Evolutionary conservation across 768 basidiomycete species (phyloP), one percentile per base, ranked within the genome.

Genomic region (Strobilomyces echinocephalus): DNA sequence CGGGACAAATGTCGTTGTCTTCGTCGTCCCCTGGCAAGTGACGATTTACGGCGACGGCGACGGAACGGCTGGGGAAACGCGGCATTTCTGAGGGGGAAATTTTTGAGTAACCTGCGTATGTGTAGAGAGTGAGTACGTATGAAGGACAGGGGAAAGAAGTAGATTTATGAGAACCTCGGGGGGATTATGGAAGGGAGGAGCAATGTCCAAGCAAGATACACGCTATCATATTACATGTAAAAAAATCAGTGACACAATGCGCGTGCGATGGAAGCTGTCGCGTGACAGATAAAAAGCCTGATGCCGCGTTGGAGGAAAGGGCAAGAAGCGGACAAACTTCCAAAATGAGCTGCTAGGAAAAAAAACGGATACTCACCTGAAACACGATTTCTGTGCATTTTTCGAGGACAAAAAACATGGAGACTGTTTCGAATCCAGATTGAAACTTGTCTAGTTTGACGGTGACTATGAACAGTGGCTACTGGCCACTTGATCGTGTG

Each of bases 1-100:
- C 88, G 8, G 88, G 89, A 70, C 89, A 92, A 52, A 91, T 89
- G 69, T 90, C 85, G 81, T 82, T 81, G 78, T 88, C 87, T 66
- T 91, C 89, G 71, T 87, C 85, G 74, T 83, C 82, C 72, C 79
- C 75, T 55, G 49, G 63, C 48, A 65, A 60, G 60, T 61, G 57
- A 60, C 38, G 62, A 62, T 63, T 73, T 71, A 63, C 71, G 69
- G 63, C 67, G 72, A 65, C 73, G 75, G 69, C 80, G 75, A 78
- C 73, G 76, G 83, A 84, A 83, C 82, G 74, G 75, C 81, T 72
- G 76, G 80, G 78, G 81, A 83, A 72, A 82, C 76, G 72, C 77
- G 83, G 75, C 84, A 86, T 83, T 75, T 77, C 57, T 74, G 78
- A 70, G 78, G 81, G 73, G 69, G 78, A 74, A 71, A 75, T 79